Conservation (phyloP, 768 basidiomycete species). For the Coprinellus aureogranulatus region DNA sequence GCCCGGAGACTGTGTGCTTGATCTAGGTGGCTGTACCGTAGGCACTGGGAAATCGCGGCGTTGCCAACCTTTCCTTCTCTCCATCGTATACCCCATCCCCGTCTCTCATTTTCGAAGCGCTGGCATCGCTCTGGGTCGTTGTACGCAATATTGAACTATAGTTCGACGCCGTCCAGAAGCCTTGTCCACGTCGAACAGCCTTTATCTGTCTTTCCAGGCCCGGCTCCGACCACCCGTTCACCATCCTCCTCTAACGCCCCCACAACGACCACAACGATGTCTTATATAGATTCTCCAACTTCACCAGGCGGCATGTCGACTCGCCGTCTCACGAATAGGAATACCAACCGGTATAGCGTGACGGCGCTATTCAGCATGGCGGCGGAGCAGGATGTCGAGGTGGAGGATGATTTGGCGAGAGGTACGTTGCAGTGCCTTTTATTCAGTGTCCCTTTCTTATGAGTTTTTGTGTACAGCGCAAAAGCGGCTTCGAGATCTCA, state of each 20-base stretch:
- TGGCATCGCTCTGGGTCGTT: slow-evolving; percentile 40
- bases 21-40: not conserved
- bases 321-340: slow-evolving; percentile 83
- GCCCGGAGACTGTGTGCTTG: not conserved
- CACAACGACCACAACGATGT: slow-evolving; percentile 43
- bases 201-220: not conserved
- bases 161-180: not conserved
- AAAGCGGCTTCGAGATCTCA: slow-evolving; percentile 93
- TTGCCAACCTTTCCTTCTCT: slow-evolving; percentile 17
- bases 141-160: not conserved
- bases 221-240: slow-evolving; percentile 11
- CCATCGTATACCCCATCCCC: slow-evolving; percentile 37
- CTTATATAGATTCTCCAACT: slow-evolving; percentile 58
- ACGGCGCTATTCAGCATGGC: slow-evolving; percentile 97
- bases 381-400: slow-evolving; percentile 96
- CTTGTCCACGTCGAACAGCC: too few species aligned
- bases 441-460: not conserved
- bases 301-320: slow-evolving; percentile 67
- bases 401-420: slow-evolving; percentile 94
- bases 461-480: slow-evolving; percentile 58
- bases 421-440: slow-evolving; percentile 51
- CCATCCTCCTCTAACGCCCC: slow-evolving; percentile 18
- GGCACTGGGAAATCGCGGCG: slow-evolving; percentile 1
- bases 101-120: slow-evolving; percentile 36
- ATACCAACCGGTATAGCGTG: slow-evolving; percentile 94